Conservation (phyloP, 495 filamentous ascomycete species). For the Articulospora tetracladia region DNA sequence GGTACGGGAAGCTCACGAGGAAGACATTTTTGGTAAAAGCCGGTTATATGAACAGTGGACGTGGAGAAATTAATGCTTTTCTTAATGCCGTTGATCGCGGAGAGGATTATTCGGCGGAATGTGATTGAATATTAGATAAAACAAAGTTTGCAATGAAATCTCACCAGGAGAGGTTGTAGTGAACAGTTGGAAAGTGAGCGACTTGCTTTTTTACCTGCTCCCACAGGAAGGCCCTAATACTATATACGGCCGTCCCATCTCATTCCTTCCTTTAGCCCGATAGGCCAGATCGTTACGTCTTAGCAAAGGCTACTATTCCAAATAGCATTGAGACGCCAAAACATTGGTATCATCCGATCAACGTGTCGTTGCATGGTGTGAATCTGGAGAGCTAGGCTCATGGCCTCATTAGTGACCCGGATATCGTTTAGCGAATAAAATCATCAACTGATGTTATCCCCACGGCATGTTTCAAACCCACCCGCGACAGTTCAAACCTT, state of each 20-base stretch:
- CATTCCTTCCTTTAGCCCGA: neutral
- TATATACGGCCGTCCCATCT: neutral
- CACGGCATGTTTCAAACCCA: neutral
- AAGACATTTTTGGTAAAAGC: conserved; percentile 23
- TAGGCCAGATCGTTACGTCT: neutral
- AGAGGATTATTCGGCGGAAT: neutral
- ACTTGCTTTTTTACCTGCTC: neutral
- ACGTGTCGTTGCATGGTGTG: neutral
- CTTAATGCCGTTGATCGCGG: neutral
- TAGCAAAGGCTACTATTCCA: neutral
- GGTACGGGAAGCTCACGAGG: neutral
- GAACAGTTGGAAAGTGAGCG: neutral
- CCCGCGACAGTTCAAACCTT: conserved; percentile 3
- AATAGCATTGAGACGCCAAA: neutral
- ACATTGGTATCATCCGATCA: neutral
- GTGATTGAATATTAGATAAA: neutral
- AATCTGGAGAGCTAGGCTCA: neutral
- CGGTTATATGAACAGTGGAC: neutral
- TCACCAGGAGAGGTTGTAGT: neutral
- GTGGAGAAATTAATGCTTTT: neutral
- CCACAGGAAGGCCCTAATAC: neutral
- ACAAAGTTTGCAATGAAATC: neutral
- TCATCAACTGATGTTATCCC: conserved; percentile 14
- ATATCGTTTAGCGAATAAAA: conserved; percentile 9
- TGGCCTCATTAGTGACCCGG: conserved; percentile 13